These are phyloP conservation scores for Candida methanosorbosa DNA, from an alignment of 805 yeast genomes.

Conservation along the genomic window DNA sequence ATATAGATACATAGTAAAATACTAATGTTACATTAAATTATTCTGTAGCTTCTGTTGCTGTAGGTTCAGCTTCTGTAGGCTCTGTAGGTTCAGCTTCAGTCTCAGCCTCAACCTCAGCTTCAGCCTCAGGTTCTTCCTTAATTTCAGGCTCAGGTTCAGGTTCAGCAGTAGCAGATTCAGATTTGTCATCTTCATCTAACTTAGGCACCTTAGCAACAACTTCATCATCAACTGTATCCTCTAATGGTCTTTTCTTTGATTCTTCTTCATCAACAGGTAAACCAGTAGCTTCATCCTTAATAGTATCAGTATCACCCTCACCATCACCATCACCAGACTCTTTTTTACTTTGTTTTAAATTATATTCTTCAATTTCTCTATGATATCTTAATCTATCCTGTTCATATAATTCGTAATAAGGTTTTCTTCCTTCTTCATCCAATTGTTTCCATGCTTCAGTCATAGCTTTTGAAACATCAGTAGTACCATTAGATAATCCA, in stretches of 20 bases:
- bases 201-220: conserved; percentile 1
- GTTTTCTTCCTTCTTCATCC: conserved; percentile 58
- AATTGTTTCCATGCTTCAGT: conserved; percentile 82
- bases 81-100: not conserved
- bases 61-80: not conserved
- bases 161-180: not conserved
- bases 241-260: too few species aligned
- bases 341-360: conserved; percentile 7
- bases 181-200: not conserved
- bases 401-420: conserved; percentile 67
- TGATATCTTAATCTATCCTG: conserved; percentile 72
- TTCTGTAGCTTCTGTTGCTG: conserved; percentile 2
- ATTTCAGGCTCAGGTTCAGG: not conserved
- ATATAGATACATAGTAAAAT: not conserved
- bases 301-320: conserved; percentile 1
- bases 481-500: conserved; percentile 33
- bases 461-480: conserved; percentile 68
- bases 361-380: conserved; percentile 51
- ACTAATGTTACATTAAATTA: too few species aligned
- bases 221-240: conserved; percentile 5
- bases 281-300: conserved; percentile 4
- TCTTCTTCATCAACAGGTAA: conserved; percentile 9
- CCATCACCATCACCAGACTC: conserved; percentile 2
- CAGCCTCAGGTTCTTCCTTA: not conserved
- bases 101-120: not conserved